Evolutionary conservation across 2,329 filamentous ascomycete genomes (phyloP).

Genomic region (Sordariomycetes sp.): DNA sequence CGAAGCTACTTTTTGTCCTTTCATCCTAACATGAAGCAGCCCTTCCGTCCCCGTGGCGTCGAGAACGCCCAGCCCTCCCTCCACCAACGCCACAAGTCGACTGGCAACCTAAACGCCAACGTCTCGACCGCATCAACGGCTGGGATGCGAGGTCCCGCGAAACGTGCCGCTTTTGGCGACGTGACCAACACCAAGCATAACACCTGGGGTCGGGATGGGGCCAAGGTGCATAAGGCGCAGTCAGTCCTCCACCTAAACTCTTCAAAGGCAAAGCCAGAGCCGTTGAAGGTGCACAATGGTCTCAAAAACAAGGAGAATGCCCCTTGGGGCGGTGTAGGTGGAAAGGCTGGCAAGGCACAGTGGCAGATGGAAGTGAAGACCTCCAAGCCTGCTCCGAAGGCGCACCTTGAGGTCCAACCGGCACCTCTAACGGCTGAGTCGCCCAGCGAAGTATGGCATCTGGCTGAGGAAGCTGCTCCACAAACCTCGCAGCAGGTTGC

Average conservation of each 20-base stretch:
- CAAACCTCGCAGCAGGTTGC: too few relatives aligned
- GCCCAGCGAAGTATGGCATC: too few relatives aligned
- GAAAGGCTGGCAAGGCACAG: too few relatives aligned
- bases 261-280: slow-evolving; percentile 12
- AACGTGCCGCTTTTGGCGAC: slow-evolving; percentile 74
- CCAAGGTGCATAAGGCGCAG: slow-evolving; percentile 24
- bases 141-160: slow-evolving; percentile 40
- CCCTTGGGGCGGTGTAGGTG: neutral
- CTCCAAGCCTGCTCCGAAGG: too few relatives aligned
- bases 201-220: slow-evolving; percentile 16
- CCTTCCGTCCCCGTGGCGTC: slow-evolving; percentile 36
- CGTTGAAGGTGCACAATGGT: too few relatives aligned
- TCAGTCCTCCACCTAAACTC: slow-evolving; percentile 12
- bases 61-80: slow-evolving; percentile 45
- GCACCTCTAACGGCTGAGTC: too few relatives aligned
- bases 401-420: too few relatives aligned
- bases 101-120: slow-evolving; percentile 41
- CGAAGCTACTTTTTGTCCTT: too few relatives aligned
- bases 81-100: slow-evolving; percentile 78
- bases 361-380: too few relatives aligned
- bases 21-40: slow-evolving; percentile 14
- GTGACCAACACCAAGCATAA: slow-evolving; percentile 56
- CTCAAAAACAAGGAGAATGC: slow-evolving; percentile 42
- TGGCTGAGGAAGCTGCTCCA: neutral
- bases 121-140: slow-evolving; percentile 10